Percentiles rank a stretch among this genome's conserved stretches.
These are phyloP conservation scores for Xylariaceae sp. DNA, from an alignment of 2,329 filamentous ascomycete genomes.

Conservation along the genomic window DNA sequence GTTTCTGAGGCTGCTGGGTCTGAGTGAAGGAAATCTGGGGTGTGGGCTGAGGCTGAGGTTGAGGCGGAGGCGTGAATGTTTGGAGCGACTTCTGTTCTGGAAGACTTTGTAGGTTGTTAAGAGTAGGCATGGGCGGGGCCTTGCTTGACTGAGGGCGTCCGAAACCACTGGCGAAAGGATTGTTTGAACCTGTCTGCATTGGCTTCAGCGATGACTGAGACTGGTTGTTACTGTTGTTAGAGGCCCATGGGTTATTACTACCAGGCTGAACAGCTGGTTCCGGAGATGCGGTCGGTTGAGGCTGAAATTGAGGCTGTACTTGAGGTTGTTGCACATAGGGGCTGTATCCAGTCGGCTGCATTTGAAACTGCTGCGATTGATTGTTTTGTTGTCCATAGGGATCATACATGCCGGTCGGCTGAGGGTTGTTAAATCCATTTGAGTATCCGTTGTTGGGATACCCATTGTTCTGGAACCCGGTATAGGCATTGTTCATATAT, in stretches of 20 bases:
- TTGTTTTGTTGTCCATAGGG: slow-evolving; percentile 63
- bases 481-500: slow-evolving; percentile 56
- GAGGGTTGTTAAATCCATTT: slow-evolving; percentile 60
- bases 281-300: slow-evolving; percentile 48
- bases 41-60: slow-evolving; percentile 15
- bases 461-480: slow-evolving; percentile 66
- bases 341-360: slow-evolving; percentile 58
- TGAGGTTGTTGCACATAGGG: slow-evolving; percentile 56
- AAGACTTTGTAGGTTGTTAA: slow-evolving; percentile 63
- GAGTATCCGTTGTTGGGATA: slow-evolving; percentile 42
- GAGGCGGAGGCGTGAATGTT: slow-evolving; percentile 45
- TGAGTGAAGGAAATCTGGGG: slow-evolving; percentile 49
- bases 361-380: slow-evolving; percentile 44
- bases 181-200: slow-evolving; percentile 93
- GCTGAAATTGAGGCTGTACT: slow-evolving; percentile 41
- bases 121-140: slow-evolving; percentile 64
- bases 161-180: slow-evolving; percentile 85
- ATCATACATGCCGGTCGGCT: slow-evolving; percentile 70
- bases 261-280: slow-evolving; percentile 72
- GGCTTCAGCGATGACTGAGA: slow-evolving; percentile 71
- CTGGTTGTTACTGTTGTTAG: slow-evolving; percentile 57
- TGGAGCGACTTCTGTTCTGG: slow-evolving; percentile 82
- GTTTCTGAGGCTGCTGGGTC: slow-evolving; percentile 54
- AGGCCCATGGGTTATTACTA: slow-evolving; percentile 93
- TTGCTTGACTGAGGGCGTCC: slow-evolving; percentile 62